Percentiles rank a stretch among this genome's conserved stretches.
Evolutionary conservation across 192 early-diverging fungal genomes (phyloP).

Genomic region (Spizellomyces punctatus): DNA sequence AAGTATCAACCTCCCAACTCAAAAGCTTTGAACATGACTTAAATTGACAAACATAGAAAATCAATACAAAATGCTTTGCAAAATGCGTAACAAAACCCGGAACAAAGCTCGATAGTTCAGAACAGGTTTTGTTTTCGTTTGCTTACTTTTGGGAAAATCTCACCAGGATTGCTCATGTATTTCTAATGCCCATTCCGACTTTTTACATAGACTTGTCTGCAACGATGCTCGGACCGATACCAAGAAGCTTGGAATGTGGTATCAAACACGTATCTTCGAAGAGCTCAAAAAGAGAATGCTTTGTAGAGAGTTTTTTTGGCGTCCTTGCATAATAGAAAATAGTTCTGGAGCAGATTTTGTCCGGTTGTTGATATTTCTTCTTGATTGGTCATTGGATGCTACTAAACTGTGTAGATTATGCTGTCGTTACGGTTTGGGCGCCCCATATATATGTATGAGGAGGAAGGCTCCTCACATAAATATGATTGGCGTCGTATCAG

Average conservation of each 20-base stretch:
- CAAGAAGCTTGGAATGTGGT: constrained; percentile 87
- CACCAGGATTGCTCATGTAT: background rate
- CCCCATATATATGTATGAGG: too few species aligned
- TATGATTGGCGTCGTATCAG: too few species aligned
- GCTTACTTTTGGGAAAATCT: background rate
- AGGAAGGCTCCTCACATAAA: too few species aligned
- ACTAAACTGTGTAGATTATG: too few species aligned
- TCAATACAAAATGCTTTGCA: constrained; percentile 87
- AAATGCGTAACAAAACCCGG: constrained; percentile 81
- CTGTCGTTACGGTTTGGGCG: too few species aligned
- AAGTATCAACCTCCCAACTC: constrained; percentile 25
- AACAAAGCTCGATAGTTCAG: constrained; percentile 62
- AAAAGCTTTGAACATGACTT: background rate
- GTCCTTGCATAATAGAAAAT: background rate
- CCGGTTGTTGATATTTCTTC: too few species aligned
- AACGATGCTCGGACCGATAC: constrained; percentile 86
- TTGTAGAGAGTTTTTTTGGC: constrained; percentile 15
- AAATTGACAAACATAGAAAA: constrained; percentile 58
- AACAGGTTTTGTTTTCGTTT: constrained; percentile 54
- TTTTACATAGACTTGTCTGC: constrained; percentile 59
- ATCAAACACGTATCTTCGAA: constrained; percentile 71
- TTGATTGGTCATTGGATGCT: too few species aligned
- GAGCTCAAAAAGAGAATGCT: constrained; percentile 67
- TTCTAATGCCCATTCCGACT: background rate
- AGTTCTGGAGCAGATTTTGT: too few species aligned